These are phyloP conservation scores for Podila epigama DNA, from an alignment of 192 early-diverging fungal genomes.

Conservation along the genomic window DNA sequence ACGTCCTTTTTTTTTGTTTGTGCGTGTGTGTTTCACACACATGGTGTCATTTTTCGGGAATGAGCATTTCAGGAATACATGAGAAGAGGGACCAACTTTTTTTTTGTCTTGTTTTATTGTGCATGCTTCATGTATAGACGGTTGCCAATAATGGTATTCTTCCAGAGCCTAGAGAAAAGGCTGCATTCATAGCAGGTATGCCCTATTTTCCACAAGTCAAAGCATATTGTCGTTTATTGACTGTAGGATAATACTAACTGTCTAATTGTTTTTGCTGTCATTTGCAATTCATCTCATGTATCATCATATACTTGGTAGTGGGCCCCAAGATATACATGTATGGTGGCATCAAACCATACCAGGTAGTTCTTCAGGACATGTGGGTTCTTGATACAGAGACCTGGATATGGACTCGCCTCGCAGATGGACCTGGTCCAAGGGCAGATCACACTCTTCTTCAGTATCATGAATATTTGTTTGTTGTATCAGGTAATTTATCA, in stretches of 20 bases:
- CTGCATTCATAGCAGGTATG: slow-evolving; percentile 33
- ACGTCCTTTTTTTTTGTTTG: background rate
- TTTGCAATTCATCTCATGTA: too few relatives aligned
- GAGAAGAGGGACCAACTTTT: background rate
- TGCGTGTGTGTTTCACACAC: too few relatives aligned
- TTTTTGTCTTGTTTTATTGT: background rate
- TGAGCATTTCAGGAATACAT: too few relatives aligned
- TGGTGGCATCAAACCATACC: slow-evolving; percentile 43
- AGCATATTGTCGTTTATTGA: too few relatives aligned
- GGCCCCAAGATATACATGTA: slow-evolving; percentile 41
- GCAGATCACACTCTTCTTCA: slow-evolving; percentile 38
- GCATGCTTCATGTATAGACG: background rate
- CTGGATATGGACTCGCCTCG: slow-evolving; percentile 34
- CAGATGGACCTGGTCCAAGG: slow-evolving; percentile 38
- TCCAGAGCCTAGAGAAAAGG: slow-evolving; percentile 38
- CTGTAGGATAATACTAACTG: too few relatives aligned
- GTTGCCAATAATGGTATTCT: slow-evolving; percentile 6
- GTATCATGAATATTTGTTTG: slow-evolving; percentile 39
- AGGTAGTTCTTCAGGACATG: slow-evolving; percentile 33
- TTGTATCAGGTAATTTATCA: slow-evolving; percentile 21
- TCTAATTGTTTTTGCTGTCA: too few relatives aligned
- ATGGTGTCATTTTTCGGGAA: too few relatives aligned
- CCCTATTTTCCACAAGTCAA: background rate
- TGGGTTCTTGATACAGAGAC: slow-evolving; percentile 37
- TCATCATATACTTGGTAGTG: background rate